Evolutionary conservation across 23 red algal species (phyloP).

Genomic region (Pyropia haitanensis): DNA sequence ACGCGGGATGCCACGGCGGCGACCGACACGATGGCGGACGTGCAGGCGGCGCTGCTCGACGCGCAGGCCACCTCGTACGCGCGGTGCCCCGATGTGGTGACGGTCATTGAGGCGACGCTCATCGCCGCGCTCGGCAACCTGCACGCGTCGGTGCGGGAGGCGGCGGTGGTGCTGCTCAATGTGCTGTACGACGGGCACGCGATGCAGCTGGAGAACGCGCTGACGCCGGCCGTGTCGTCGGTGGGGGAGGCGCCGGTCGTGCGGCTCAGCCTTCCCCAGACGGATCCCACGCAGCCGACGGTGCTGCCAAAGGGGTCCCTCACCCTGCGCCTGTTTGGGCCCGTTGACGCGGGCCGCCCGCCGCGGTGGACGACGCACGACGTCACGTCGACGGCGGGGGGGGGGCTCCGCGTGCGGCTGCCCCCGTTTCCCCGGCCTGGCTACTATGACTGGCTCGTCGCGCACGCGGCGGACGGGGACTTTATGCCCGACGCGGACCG

Average conservation of each 20-base stretch:
- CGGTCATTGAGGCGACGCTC: slow-evolving; percentile 57
- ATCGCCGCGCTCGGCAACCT: slow-evolving; percentile 67
- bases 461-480: background rate
- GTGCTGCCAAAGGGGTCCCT: slow-evolving; percentile 5
- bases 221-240: slow-evolving; percentile 52
- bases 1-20: background rate
- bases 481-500: too few relatives aligned
- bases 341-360: slow-evolving; percentile 16
- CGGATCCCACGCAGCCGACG: background rate
- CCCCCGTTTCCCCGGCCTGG: slow-evolving; percentile 60
- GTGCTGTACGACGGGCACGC: slow-evolving; percentile 94
- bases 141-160: slow-evolving; percentile 54
- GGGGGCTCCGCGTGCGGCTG: slow-evolving; percentile 18
- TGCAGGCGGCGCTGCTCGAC: slow-evolving; percentile 36
- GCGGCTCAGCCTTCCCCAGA: background rate
- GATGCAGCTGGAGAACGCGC: slow-evolving; percentile 76
- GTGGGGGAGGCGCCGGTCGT: slow-evolving; percentile 45
- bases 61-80: slow-evolving; percentile 50
- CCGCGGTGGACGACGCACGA: slow-evolving; percentile 41
- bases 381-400: slow-evolving; percentile 9
- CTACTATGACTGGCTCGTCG: slow-evolving; percentile 95
- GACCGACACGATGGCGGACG: slow-evolving; percentile 4
- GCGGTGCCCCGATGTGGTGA: slow-evolving; percentile 33
- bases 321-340: slow-evolving; percentile 56
- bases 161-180: slow-evolving; percentile 83